Conservation (phyloP, 768 basidiomycete species). For the Trametes maxima region DNA sequence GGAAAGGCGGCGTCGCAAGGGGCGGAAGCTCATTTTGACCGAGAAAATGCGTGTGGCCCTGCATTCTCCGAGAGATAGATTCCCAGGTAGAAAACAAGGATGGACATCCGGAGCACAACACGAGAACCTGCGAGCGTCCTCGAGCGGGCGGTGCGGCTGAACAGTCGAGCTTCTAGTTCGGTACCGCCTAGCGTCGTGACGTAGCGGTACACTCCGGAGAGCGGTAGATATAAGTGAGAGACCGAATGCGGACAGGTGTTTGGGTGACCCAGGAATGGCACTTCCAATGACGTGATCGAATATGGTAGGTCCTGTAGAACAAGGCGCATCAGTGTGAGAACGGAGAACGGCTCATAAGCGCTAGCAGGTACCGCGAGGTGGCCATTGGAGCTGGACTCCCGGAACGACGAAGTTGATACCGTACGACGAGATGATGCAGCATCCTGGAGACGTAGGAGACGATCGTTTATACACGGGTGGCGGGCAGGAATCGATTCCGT, state of each 20-base stretch:
- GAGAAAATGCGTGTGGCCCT: background rate
- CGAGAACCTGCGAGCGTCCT: background rate
- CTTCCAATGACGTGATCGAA: background rate
- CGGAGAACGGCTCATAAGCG: background rate
- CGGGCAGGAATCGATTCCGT: no score
- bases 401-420: background rate
- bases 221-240: slow-evolving; percentile 6
- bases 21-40: slow-evolving; percentile 6
- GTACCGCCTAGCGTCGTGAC: slow-evolving; percentile 7
- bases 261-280: slow-evolving; percentile 4
- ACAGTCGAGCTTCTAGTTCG: slow-evolving; percentile 8
- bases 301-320: slow-evolving; percentile 13
- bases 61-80: background rate
- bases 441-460: no score
- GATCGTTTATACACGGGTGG: no score
- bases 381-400: background rate
- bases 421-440: background rate
- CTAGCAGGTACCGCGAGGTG: background rate
- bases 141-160: slow-evolving; percentile 1
- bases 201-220: background rate
- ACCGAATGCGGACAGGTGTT: slow-evolving; percentile 4
- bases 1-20: background rate
- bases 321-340: slow-evolving; percentile 6
- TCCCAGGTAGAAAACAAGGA: slow-evolving; percentile 13
- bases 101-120: slow-evolving; percentile 16